Percentiles rank a stretch among this genome's conserved stretches.
Conservation (phyloP, 495 filamentous ascomycete genomes). For the Hypomontagnella submonticulosa region DNA sequence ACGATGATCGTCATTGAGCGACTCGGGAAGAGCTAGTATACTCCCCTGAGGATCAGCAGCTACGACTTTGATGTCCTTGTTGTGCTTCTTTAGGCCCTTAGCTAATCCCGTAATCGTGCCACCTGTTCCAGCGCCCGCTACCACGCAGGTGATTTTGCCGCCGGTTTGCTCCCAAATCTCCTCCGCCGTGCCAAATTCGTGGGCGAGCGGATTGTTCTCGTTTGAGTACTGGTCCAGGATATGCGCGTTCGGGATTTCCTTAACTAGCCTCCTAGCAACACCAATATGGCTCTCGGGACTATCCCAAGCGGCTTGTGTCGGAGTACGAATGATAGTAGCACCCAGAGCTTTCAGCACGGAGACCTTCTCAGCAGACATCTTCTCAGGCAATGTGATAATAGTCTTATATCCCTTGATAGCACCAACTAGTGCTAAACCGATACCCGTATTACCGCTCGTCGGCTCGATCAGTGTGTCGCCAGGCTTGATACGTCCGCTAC, state of each 20-base stretch:
- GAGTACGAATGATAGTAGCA: slow-evolving; percentile 96
- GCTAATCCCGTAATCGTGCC: slow-evolving; percentile 94
- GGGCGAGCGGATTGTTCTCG: slow-evolving; percentile 88
- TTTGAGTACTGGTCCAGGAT: slow-evolving; percentile 98
- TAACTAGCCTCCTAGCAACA: slow-evolving; percentile 86
- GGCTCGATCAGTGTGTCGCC: slow-evolving; percentile 98
- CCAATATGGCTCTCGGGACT: slow-evolving; percentile 96
- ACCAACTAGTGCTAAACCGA: slow-evolving; percentile 91
- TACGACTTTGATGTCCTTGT: slow-evolving; percentile 81
- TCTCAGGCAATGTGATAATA: slow-evolving; percentile 98
- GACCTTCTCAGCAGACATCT: slow-evolving; percentile 99
- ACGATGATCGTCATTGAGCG: slow-evolving; percentile 78
- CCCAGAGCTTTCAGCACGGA: slow-evolving; percentile 91
- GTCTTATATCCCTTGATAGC: slow-evolving; percentile 98
- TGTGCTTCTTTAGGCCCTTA: slow-evolving; percentile 87
- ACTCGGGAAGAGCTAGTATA: slow-evolving; percentile 81
- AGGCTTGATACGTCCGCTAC: slow-evolving; percentile 90
- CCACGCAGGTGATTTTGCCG: slow-evolving; percentile 84
- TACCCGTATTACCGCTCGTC: slow-evolving; percentile 98
- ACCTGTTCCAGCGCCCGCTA: slow-evolving; percentile 94
- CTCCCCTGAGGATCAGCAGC: slow-evolving; percentile 92
- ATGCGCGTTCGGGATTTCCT: slow-evolving; percentile 95
- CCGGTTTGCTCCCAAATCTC: slow-evolving; percentile 94
- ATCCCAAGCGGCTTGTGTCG: slow-evolving; percentile 94
- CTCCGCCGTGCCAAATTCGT: slow-evolving; percentile 94